Base-by-base conservation (phyloP, 805 yeast genomes). In the Scheffersomyces coipomensis region DNA sequence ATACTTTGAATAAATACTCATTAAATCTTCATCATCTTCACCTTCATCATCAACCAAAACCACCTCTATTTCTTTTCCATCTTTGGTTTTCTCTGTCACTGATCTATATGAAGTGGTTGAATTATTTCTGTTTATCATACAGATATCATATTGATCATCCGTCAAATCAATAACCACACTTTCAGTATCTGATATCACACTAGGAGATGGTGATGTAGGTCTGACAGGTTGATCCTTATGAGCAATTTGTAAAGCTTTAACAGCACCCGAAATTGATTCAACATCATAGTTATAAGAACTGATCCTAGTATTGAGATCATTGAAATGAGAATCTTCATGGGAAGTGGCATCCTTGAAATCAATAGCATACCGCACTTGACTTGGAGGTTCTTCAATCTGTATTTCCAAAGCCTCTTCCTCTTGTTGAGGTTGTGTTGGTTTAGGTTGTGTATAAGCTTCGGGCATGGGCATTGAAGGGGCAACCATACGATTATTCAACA, bases 121-220 rank as follows among this genome's bases (percentile, higher is more conserved):
- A 39, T 65, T 55, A 11, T 56, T 50, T 32, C 75, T 49, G 42
- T 61, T 58, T 5, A 70, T 49, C 48, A 61, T 53, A 46, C 65
- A 64, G 9, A 68, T 53, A 35, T 68, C 67, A 41, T 66, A 70
- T 24, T 53, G 56, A 7, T 66, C 74, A 38, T 65, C 56, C 1
- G 75, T 70, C 37, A 70, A 53, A 43, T 70, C 75, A 30, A 70
- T 68, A 4, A 63, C 52, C 2, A 70, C 67, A 43, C 72, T 68
- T 32, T 58, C 67, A 8, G 53, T 51, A 27, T 68, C 75, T 1
- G 67, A 55, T 4, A 48, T 50, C 19, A 62, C 71, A 6, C 68
- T 53, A 1, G 52, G 40, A 5, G 56, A 57, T 2, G 67, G 60
- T 8, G 30, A 27, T 5, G 30, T 13, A 4, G 5, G 5, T 5